Evolutionary conservation across 2,329 filamentous ascomycete species (phyloP), one percentile per base, ranked within the genome.

Genomic region (Harringtonia lauricola): DNA sequence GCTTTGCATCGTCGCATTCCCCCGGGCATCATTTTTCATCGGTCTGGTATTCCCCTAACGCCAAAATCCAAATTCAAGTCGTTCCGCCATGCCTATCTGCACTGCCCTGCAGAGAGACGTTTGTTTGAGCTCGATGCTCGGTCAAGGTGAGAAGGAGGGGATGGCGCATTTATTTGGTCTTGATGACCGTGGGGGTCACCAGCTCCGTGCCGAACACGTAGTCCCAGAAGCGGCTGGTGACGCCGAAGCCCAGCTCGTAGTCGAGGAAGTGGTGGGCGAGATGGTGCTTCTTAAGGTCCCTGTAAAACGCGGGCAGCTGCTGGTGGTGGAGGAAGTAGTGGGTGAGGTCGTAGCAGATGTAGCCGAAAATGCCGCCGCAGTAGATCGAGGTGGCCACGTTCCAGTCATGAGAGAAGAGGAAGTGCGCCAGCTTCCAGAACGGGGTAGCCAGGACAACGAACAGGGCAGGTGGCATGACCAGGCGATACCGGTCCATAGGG

Each of bases 251-350:
- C 52, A 95, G 90, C 64, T 98, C 85, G 61, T 94, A 98, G 62
- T 98, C 92, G 49, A 92, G 86, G 64, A 95, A 98, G 67, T 98
- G 92, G 61, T 98, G 92, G 60, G 88, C 80, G 26, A 98, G 80
- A 60, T 98, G 92, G 59, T 95, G 94, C 65, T 95, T 96, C 79
- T 98, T 98, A 55, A 96, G 76, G 51, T 79, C 72, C 64, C 85
- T 86, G 68, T 94, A 96, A 74, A 87, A 95, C 2, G 81, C 67
- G 15, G 92, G 92, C 3, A 98, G 78, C 55, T 87, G 94, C 66
- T 84, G 79, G 68, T 98, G 92, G 63, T 98, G 92, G 33, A 98
- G 75, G 74, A 98, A 98, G 72, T 96, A 98, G 64, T 98, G 92
- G 2, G 92, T 98, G 68, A 95, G 58, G 62, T 98, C 92, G 67